Percentiles rank a stretch among this genome's conserved stretches.
These are phyloP conservation scores for Lentithecium fluviatile DNA, from an alignment of 495 filamentous ascomycete species.

Conservation along the genomic window DNA sequence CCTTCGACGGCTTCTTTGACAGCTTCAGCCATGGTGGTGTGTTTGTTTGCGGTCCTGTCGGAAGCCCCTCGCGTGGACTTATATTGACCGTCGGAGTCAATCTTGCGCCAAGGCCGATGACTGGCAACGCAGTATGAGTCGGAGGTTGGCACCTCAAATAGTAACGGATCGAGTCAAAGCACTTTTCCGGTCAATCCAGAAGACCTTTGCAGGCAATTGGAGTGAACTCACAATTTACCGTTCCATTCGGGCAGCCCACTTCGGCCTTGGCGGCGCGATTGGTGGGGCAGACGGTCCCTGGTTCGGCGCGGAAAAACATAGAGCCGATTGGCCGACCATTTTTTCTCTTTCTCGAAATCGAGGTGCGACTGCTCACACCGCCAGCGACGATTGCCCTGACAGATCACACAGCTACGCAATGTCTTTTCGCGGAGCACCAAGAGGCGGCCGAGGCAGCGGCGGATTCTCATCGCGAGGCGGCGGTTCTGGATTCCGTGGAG, in stretches of 20 bases:
- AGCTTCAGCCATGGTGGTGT: conserved; percentile 25
- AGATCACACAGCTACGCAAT: conserved; percentile 25
- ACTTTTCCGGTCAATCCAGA: neutral
- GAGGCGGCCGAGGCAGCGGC: conserved; percentile 40
- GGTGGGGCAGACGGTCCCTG: neutral
- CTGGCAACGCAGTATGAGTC: conserved; percentile 6
- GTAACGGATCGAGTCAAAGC: neutral
- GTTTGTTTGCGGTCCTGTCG: conserved; percentile 8
- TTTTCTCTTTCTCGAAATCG: conserved; percentile 12
- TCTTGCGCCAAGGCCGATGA: conserved; percentile 6
- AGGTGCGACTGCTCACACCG: conserved; percentile 1
- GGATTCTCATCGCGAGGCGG: conserved; percentile 36
- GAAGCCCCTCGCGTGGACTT: conserved; percentile 20
- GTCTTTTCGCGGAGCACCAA: conserved; percentile 42
- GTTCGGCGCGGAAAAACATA: conserved; percentile 6
- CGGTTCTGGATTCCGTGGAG: conserved; percentile 41
- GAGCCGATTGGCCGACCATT: conserved; percentile 14
- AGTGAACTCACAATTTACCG: conserved; percentile 1
- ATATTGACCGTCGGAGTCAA: conserved; percentile 17
- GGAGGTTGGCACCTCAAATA: neutral
- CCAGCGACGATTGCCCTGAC: conserved; percentile 13
- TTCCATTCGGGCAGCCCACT: neutral
- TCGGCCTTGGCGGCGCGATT: conserved; percentile 2
- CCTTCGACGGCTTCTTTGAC: conserved; percentile 38
- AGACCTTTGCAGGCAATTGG: too few relatives aligned